A percentile compares a stretch with the other conserved stretches of the same genome.
phyloP scores from a whole-genome alignment of 305 asterid genomes.

The Plantago coronopus region DNA sequence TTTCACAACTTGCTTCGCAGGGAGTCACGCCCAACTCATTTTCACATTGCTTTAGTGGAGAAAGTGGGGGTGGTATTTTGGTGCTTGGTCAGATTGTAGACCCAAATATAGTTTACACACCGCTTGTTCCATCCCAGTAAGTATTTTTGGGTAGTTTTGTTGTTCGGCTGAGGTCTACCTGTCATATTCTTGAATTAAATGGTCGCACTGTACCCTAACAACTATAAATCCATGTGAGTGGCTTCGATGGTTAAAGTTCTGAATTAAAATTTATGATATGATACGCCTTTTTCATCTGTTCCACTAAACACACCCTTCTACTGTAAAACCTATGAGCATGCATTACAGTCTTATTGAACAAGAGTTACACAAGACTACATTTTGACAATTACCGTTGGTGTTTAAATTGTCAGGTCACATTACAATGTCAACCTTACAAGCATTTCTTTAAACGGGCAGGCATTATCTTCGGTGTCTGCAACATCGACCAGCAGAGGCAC shows the following conservation, averaged over 20 bases:
- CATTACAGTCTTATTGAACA: too few relatives aligned
- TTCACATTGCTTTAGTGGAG: conserved; percentile 94
- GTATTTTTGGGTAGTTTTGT: too few relatives aligned
- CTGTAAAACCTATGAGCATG: too few relatives aligned
- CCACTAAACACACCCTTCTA: too few relatives aligned
- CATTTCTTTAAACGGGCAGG: conserved; percentile 63
- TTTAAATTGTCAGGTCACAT: conserved; percentile 70
- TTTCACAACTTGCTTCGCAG: conserved; percentile 89
- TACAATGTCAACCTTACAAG: conserved; percentile 72
- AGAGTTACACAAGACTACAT: background rate
- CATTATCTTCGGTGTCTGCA: conserved; percentile 50
- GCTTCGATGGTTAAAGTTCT: too few relatives aligned
- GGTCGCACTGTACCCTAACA: too few relatives aligned
- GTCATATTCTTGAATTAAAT: too few relatives aligned
- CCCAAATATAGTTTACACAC: conserved; percentile 88
- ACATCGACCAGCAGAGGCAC: conserved; percentile 62
- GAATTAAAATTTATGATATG: too few relatives aligned
- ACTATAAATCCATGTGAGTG: too few relatives aligned
- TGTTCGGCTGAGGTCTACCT: background rate
- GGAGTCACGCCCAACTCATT: conserved; percentile 71
- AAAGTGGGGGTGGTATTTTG: conserved; percentile 74
- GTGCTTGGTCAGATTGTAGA: conserved; percentile 87
- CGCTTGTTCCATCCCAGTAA: conserved; percentile 93
- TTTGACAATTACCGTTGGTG: conserved; percentile 13
- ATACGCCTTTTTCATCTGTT: too few relatives aligned